Percentiles rank a stretch among this genome's conserved stretches.
Evolutionary conservation across 805 yeast genomes (phyloP).

Genomic region (Metschnikowia lachancei): DNA sequence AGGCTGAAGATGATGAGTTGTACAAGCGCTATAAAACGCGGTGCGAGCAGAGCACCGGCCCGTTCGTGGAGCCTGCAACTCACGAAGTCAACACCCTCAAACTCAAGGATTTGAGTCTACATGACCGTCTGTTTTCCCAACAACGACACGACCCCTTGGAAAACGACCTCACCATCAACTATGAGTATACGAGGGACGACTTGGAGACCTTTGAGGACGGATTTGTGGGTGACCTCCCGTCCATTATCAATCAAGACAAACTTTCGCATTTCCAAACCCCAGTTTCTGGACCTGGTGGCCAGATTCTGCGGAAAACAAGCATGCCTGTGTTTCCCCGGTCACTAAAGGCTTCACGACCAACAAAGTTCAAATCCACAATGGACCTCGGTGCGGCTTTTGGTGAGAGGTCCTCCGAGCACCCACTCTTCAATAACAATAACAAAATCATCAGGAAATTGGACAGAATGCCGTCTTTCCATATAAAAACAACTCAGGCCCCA

Average conservation of each 20-base stretch:
- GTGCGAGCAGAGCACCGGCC: conserved; percentile 1
- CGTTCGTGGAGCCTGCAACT: neutral
- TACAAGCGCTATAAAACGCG: conserved; percentile 18
- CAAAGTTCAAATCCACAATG: conserved; percentile 35
- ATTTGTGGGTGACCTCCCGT: conserved; percentile 25
- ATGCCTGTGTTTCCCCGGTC: conserved; percentile 23
- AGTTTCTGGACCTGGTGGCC: neutral
- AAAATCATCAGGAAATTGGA: conserved; percentile 37
- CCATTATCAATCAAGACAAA: conserved; percentile 10
- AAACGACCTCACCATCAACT: conserved; percentile 35
- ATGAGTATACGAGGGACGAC: conserved; percentile 39
- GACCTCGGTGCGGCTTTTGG: conserved; percentile 24
- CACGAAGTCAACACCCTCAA: conserved; percentile 31
- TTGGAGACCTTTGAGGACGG: conserved; percentile 39
- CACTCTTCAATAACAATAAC: conserved; percentile 33
- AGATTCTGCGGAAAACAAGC: conserved; percentile 19
- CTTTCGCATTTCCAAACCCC: conserved; percentile 13
- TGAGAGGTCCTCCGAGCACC: conserved; percentile 19
- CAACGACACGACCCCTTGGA: conserved; percentile 25
- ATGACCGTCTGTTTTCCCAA: conserved; percentile 6
- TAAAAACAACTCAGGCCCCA: neutral
- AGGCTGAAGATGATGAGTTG: conserved; percentile 34
- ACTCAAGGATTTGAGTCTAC: conserved; percentile 27
- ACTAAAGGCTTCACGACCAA: conserved; percentile 15
- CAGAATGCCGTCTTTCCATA: conserved; percentile 42